Evolutionary conservation across 768 basidiomycete genomes (phyloP).

Genomic region (Lentinula sp.): DNA sequence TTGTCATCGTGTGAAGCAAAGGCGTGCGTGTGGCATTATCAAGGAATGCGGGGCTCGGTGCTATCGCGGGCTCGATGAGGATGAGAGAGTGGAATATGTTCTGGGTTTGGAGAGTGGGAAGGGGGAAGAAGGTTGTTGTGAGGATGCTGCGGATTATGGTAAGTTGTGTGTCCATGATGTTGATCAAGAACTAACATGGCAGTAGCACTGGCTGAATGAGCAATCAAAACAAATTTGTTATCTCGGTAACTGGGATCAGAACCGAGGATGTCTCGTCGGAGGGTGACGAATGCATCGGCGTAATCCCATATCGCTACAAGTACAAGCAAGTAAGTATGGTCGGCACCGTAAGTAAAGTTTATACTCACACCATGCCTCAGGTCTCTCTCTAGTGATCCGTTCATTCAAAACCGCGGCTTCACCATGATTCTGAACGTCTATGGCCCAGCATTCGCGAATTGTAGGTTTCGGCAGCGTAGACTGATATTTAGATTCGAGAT

Average conservation of each 20-base stretch:
- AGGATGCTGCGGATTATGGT: neutral
- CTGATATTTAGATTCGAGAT: neutral
- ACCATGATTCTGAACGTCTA: slow-evolving; percentile 4
- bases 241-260: neutral
- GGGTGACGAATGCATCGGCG: slow-evolving; percentile 3
- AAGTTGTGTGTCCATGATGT: neutral
- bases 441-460: slow-evolving; percentile 1
- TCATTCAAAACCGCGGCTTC: slow-evolving; percentile 4
- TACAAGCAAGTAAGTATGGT: neutral
- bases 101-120: neutral
- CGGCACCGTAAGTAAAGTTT: neutral
- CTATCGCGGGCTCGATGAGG: slow-evolving; percentile 2
- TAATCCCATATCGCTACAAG: slow-evolving; percentile 3
- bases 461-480: neutral
- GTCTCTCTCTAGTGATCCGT: neutral
- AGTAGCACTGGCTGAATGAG: slow-evolving; percentile 5
- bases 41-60: neutral
- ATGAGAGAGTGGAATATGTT: slow-evolving; percentile 1
- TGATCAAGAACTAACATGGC: neutral
- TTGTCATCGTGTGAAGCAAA: neutral
- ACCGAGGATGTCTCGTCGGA: neutral
- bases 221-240: slow-evolving; percentile 3
- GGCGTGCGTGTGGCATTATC: neutral
- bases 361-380: slow-evolving; percentile 1
- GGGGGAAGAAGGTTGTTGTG: slow-evolving; percentile 2